Conservation (phyloP, 805 yeast genomes). For the Pichia californica region DNA sequence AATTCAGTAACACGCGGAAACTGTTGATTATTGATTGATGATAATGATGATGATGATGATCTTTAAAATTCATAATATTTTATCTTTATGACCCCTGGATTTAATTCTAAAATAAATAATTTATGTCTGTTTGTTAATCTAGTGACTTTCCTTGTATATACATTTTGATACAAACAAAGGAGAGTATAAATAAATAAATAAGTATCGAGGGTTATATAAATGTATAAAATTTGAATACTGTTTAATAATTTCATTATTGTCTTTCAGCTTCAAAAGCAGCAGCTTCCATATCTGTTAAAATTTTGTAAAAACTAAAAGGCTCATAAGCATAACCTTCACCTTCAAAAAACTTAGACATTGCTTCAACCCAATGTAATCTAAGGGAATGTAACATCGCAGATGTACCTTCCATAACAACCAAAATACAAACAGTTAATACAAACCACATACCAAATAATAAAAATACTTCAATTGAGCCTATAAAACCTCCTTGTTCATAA, state of each 20-base stretch:
- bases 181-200: too few relatives aligned
- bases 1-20: too few relatives aligned
- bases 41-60: too few relatives aligned
- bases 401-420: conserved; percentile 97
- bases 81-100: too few relatives aligned
- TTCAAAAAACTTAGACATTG: conserved; percentile 95
- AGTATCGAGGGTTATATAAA: too few relatives aligned
- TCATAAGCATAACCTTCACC: conserved; percentile 84
- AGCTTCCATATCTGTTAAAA: conserved; percentile 17
- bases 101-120: too few relatives aligned
- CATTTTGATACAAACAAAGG: too few relatives aligned
- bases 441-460: conserved; percentile 93
- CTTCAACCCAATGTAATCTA: conserved; percentile 98
- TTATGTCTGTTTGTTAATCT: too few relatives aligned
- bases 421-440: conserved; percentile 77
- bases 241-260: neutral
- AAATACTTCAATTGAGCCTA: conserved; percentile 71
- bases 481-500: conserved; percentile 32
- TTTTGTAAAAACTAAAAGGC: conserved; percentile 48
- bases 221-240: neutral
- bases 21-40: too few relatives aligned
- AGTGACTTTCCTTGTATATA: too few relatives aligned
- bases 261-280: conserved; percentile 9
- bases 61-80: too few relatives aligned
- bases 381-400: conserved; percentile 98